Evolutionary conservation across 495 filamentous ascomycete species (phyloP), one percentile per base, ranked within the genome.

Genomic region (Aspergillus cavernicola): DNA sequence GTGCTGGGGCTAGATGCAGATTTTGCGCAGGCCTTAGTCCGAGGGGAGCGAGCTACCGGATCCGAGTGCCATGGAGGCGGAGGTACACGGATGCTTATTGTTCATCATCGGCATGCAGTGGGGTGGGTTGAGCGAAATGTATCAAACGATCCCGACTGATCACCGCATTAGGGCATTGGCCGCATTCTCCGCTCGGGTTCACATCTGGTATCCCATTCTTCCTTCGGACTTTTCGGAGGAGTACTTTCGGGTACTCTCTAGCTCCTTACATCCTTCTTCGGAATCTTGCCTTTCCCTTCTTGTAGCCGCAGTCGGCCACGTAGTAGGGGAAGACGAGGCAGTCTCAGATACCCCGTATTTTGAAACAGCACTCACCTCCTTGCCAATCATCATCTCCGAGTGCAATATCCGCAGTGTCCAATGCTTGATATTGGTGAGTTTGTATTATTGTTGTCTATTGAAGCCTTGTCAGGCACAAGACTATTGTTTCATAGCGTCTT

Each of bases 381-480:
- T 53, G 8, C 50, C 50, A 3, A 36, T 23, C 28, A 29, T 53
- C 18, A 20, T 53, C 12, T 26, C 50, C 3, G 50, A 53, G 20
- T 53, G 50, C 18, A 53, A 22, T 16, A 23, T 53, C 0, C 8
- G 15, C n/a, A 42, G 35, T 22, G 31, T 53, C 3, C 50, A 53
- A 26, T 53, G 50, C 20, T 16, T 53, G 11, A 16, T 53, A 13
- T 44, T 53, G 16, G n/a, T 53, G 2, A 18, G 23, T 24, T 20
- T 53, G 2, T 53, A 53, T 22, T 53, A 53, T 12, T 44, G 50
- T 31, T 53, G 50, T 26, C 40, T 31, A 2, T 19, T 53, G 12
- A 53, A 53, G 11, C 50, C 50, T 7, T 53, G 50, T 22, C 50
- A 53, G 28, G 50, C 50, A 9, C 50, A 53, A 32, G 50, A 53